A percentile compares a stretch with the other conserved stretches of the same genome.
Conservation (phyloP, 208 protist species). For the Naegleria gruberi region DNA sequence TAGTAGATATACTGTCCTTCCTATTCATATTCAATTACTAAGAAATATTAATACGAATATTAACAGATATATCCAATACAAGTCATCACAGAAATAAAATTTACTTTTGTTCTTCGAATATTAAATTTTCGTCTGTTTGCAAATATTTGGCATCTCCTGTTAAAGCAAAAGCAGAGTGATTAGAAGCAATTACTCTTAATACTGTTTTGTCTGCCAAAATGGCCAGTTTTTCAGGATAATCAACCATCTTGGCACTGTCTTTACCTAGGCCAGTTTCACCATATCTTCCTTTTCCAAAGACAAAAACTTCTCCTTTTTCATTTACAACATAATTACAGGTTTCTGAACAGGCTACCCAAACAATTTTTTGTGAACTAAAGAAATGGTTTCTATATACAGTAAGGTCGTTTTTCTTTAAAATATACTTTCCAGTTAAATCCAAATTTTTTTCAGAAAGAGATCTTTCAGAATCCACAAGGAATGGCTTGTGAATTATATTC, state of each 20-base stretch:
- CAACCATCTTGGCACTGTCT: not conserved
- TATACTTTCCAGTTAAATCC: not conserved
- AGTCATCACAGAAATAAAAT: not conserved
- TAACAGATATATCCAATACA: not conserved
- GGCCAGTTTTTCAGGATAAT: not conserved
- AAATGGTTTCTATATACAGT: conserved; percentile 11
- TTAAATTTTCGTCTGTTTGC: not conserved
- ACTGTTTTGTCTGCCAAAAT: not conserved
- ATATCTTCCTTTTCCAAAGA: not conserved
- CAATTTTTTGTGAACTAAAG: not conserved
- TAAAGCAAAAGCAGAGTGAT: not conserved
- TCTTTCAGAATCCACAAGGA: not conserved
- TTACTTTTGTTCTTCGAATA: not conserved
- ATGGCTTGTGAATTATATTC: not conserved
- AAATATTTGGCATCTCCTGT: not conserved
- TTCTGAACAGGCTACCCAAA: not conserved
- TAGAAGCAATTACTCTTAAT: not conserved
- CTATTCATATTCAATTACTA: not conserved
- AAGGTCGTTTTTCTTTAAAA: not conserved
- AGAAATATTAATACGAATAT: conserved; percentile 3
- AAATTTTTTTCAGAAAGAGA: not conserved
- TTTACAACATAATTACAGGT: not conserved
- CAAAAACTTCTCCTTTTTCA: not conserved
- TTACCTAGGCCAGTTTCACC: not conserved
- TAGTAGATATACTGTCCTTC: not conserved